A percentile compares a stretch with the other conserved stretches of the same genome.
Conservation (phyloP, 495 filamentous ascomycete species). For the Neurospora discreta region DNA sequence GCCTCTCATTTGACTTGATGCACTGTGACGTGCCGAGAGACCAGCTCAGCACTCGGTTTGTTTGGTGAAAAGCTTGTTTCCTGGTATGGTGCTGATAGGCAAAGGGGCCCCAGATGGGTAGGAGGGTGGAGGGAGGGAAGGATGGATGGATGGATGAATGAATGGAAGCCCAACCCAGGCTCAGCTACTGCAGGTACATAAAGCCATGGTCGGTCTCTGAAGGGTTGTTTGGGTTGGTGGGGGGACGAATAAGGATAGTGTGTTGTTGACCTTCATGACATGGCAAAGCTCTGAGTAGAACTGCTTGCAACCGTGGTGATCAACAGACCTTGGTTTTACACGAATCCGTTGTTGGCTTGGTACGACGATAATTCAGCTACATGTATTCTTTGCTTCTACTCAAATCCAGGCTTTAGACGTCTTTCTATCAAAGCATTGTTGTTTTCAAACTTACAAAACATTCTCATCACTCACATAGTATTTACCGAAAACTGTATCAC, state of each 20-base stretch:
- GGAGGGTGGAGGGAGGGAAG: not conserved
- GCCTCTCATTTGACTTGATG: not conserved
- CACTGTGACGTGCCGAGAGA: not conserved
- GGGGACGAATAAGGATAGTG: not conserved
- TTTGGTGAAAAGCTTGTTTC: not conserved
- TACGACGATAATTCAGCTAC: not conserved
- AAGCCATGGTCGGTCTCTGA: not conserved
- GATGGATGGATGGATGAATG: not conserved
- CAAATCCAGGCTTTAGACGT: not conserved
- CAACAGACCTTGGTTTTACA: not conserved
- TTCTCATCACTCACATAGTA: too few species aligned
- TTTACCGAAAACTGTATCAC: not conserved
- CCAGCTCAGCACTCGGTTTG: not conserved
- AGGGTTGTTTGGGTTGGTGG: not conserved
- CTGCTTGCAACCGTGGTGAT: not conserved
- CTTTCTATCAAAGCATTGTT: not conserved
- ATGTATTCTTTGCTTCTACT: not conserved
- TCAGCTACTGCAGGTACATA: not conserved
- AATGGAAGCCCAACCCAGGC: not conserved
- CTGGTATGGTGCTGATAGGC: not conserved
- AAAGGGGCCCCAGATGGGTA: not conserved
- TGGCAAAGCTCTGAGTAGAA: not conserved
- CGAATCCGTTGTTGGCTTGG: not conserved
- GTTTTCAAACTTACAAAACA: not conserved
- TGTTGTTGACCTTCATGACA: not conserved